Base-by-base conservation (phyloP, 1,284 basidiomycete genomes). In the Leccinum proliferum region DNA sequence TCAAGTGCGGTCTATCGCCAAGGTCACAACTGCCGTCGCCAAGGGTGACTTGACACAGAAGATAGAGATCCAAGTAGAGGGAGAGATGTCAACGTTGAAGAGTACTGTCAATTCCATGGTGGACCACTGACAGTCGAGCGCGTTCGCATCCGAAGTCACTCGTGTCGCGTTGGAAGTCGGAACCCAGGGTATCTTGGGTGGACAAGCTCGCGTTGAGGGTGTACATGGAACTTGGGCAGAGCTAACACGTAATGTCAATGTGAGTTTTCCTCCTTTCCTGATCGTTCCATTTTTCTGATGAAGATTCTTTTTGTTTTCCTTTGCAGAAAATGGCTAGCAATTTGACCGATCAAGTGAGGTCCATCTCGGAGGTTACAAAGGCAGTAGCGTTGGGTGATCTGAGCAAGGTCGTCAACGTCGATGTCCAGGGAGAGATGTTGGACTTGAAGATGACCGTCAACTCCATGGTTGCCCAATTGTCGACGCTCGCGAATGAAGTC, bases 351-450 rank as follows among this genome's bases (percentile, higher is more conserved):
- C 96, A 99, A 84, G 96, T 98, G 67, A 90, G 96, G 68, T 95
- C 94, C 63, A 98, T 99, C 65, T 96, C 96, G 1, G 88, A 93
- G 71, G 96, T 99, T 56, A 99, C 97, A 35, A 98, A 96, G 74
- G 93, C 94, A 53, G 96, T 99, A 67, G 96, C 97, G 1, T 82
- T 90, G 65, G 97, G 97, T 61, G 94, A 98, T 72, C 79, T 98
- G 59, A 86, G 83, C 67, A 92, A 94, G 76, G 89, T 89, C 53
- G 94, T 98, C 75, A 89, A 94, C 66, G 95, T 98, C 66, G 95
- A 98, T 71, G 96, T 96, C 29, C 93, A 96, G 74, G 96, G 96
- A 64, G 96, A 98, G 79, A 98, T 99, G 83, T 81, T 97, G 8
- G 95, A 98, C 68, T 79, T 98, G 74, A 98, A 93, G 79, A 82